phyloP scores from a whole-genome alignment of 2,329 filamentous ascomycete species.

The Xylariaceae sp. region DNA sequence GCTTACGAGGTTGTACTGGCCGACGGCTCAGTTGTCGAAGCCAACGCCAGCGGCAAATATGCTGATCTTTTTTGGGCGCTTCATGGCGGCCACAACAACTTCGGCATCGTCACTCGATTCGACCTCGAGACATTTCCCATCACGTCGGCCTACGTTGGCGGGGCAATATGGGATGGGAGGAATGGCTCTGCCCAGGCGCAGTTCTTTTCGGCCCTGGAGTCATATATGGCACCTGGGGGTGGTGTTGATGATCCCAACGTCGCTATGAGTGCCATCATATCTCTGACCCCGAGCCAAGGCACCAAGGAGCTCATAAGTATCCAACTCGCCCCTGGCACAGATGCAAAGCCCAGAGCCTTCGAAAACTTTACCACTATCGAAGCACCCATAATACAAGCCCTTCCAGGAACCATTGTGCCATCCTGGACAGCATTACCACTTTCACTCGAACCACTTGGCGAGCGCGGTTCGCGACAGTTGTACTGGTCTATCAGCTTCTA shows the following conservation, averaged over 20 bases:
- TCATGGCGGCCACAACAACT: slow-evolving; percentile 53
- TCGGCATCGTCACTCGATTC: slow-evolving; percentile 47
- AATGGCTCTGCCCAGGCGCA: background rate
- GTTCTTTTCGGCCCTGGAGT: slow-evolving; percentile 20
- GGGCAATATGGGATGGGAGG: slow-evolving; percentile 17
- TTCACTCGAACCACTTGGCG: background rate
- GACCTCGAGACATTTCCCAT: slow-evolving; percentile 38
- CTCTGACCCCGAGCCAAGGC: slow-evolving; percentile 21
- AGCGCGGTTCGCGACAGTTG: slow-evolving; percentile 6
- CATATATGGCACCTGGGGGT: slow-evolving; percentile 28
- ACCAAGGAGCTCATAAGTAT: slow-evolving; percentile 17
- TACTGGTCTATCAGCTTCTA: slow-evolving; percentile 10
- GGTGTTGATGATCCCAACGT: slow-evolving; percentile 30
- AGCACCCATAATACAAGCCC: slow-evolving; percentile 1
- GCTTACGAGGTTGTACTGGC: slow-evolving; percentile 51
- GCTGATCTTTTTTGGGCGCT: slow-evolving; percentile 52
- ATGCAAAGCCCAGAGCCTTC: slow-evolving; percentile 19
- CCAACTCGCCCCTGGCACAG: slow-evolving; percentile 17
- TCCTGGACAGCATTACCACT: slow-evolving; percentile 6
- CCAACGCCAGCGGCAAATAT: slow-evolving; percentile 42
- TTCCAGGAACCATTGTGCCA: background rate
- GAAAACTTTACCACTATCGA: slow-evolving; percentile 29
- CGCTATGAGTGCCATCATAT: slow-evolving; percentile 23
- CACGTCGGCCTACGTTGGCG: slow-evolving; percentile 18
- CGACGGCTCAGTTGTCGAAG: slow-evolving; percentile 28